These are phyloP conservation scores for Kickxella alabastrina DNA, from an alignment of 192 early-diverging fungal genomes.

Conservation along the genomic window DNA sequence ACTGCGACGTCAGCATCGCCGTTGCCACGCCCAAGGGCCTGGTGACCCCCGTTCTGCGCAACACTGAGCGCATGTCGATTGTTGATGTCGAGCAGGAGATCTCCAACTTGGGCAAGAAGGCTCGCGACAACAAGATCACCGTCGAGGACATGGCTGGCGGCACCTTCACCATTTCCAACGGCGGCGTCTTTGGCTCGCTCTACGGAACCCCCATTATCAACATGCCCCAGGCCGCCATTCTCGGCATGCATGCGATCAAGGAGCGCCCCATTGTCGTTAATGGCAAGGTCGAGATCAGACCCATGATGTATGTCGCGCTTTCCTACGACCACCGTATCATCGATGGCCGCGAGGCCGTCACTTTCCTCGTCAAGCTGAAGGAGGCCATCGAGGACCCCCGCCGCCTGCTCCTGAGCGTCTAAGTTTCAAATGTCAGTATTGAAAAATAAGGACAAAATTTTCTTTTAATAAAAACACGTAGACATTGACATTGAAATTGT, in stretches of 20 bases:
- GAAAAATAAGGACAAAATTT: too few relatives aligned
- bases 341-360: slow-evolving; percentile 97
- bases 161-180: slow-evolving; percentile 99
- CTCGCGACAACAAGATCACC: slow-evolving; percentile 90
- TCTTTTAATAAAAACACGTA: too few relatives aligned
- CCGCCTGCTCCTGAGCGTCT: slow-evolving; percentile 85
- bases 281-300: slow-evolving; percentile 85
- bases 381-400: slow-evolving; percentile 95
- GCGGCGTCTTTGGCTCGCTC: slow-evolving; percentile 96
- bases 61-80: slow-evolving; percentile 80
- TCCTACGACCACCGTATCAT: slow-evolving; percentile 99
- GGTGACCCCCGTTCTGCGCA: slow-evolving; percentile 94
- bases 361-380: slow-evolving; percentile 97
- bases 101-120: slow-evolving; percentile 82
- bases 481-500: too few relatives aligned
- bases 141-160: slow-evolving; percentile 98
- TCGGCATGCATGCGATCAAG: slow-evolving; percentile 99
- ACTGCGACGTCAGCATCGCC: slow-evolving; percentile 90
- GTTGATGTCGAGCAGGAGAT: slow-evolving; percentile 91
- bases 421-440: too few relatives aligned
- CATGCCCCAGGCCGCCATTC: slow-evolving; percentile 91
- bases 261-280: slow-evolving; percentile 92
- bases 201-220: slow-evolving; percentile 99
- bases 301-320: slow-evolving; percentile 97
- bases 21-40: slow-evolving; percentile 99